Conservation (phyloP, 352 stramenopile genomes). For the Globisporangium uncinulatum region DNA sequence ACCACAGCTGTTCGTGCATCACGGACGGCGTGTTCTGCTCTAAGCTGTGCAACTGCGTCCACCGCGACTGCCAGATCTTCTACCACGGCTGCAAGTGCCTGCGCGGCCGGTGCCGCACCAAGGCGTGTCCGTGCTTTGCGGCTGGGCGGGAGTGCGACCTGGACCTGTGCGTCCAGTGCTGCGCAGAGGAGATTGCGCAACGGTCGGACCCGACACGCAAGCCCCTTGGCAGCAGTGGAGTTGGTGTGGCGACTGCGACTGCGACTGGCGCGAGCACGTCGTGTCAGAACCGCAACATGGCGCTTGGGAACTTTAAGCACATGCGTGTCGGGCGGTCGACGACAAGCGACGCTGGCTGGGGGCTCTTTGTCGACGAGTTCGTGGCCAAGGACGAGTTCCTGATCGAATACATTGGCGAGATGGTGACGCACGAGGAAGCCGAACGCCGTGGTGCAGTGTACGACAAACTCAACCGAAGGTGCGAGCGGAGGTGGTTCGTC, state of each 20-base stretch:
- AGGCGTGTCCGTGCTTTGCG: conserved; percentile 88
- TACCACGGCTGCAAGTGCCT: conserved; percentile 87
- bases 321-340: conserved; percentile 78
- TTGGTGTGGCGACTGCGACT: background rate
- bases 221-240: background rate
- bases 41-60: conserved; percentile 85
- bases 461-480: conserved; percentile 81
- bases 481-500: conserved; percentile 7
- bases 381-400: conserved; percentile 93
- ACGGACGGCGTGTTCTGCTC: conserved; percentile 88
- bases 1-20: conserved; percentile 84
- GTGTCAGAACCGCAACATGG: conserved; percentile 67
- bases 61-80: conserved; percentile 82
- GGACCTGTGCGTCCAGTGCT: conserved; percentile 87
- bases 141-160: conserved; percentile 91
- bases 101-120: conserved; percentile 73
- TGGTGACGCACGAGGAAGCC: conserved; percentile 88
- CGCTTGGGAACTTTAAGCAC: conserved; percentile 44
- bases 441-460: conserved; percentile 86
- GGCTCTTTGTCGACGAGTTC: conserved; percentile 85
- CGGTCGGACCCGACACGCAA: conserved; percentile 8
- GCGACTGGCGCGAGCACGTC: conserved; percentile 13
- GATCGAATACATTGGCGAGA: conserved; percentile 94
- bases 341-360: conserved; percentile 84
- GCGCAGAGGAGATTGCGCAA: conserved; percentile 34